Conservation (phyloP, 495 filamentous ascomycete species). For the Cetradonia linearis region DNA sequence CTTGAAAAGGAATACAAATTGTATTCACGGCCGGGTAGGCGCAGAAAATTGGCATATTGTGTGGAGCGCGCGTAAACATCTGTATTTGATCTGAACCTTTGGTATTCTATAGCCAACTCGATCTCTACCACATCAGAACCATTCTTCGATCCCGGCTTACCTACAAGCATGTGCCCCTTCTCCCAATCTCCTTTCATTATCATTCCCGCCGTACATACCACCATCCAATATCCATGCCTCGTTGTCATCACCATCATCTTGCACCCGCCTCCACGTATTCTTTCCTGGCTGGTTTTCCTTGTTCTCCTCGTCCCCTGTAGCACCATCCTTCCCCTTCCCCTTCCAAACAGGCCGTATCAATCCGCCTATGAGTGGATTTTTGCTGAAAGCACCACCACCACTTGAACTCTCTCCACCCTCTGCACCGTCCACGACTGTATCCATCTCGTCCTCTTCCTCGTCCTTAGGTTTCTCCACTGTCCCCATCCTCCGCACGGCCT, state of each 20-base stretch:
- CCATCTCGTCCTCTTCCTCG: slow-evolving; percentile 33
- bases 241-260: slow-evolving; percentile 84
- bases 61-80: neutral
- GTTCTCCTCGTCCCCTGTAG: slow-evolving; percentile 29
- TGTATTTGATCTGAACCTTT: neutral
- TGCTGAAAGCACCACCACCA: slow-evolving; percentile 52
- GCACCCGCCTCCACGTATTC: slow-evolving; percentile 74
- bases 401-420: slow-evolving; percentile 16
- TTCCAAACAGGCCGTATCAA: slow-evolving; percentile 73
- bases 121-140: neutral
- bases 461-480: slow-evolving; percentile 42
- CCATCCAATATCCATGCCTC: slow-evolving; percentile 88
- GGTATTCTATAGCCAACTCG: neutral
- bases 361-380: slow-evolving; percentile 71
- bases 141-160: slow-evolving; percentile 22
- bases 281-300: slow-evolving; percentile 33
- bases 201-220: slow-evolving; percentile 51
- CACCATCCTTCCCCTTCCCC: slow-evolving; percentile 36
- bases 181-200: slow-evolving; percentile 33
- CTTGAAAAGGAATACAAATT: too few species aligned
- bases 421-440: slow-evolving; percentile 18
- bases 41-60: neutral
- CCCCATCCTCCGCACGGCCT: slow-evolving; percentile 65
- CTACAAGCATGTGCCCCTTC: slow-evolving; percentile 40
- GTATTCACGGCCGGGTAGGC: too few species aligned